These are phyloP conservation scores for Lipomyces yamadae DNA, from an alignment of 805 yeast genomes.

Conservation along the genomic window DNA sequence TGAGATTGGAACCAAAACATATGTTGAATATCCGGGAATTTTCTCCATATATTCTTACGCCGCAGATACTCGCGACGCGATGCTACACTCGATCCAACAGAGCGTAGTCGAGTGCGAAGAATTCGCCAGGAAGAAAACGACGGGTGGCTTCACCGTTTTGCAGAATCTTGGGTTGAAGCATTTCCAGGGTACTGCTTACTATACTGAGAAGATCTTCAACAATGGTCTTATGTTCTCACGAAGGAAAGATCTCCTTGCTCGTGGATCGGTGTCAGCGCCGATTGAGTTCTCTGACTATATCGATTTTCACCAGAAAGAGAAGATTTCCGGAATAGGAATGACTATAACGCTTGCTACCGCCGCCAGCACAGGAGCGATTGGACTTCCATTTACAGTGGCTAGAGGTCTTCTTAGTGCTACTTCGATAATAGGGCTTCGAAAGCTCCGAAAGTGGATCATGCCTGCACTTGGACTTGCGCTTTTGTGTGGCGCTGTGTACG, in stretches of 20 bases:
- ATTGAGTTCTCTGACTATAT: conserved; percentile 75
- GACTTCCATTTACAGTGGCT: conserved; percentile 27
- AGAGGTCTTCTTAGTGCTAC: conserved; percentile 16
- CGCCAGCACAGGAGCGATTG: conserved; percentile 32
- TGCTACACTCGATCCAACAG: conserved; percentile 67
- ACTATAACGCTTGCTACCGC: conserved; percentile 36
- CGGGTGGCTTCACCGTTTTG: conserved; percentile 63
- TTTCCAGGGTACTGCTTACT: conserved; percentile 59
- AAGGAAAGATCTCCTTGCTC: conserved; percentile 61
- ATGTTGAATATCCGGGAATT: conserved; percentile 64
- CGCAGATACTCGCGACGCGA: conserved; percentile 64
- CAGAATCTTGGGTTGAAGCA: conserved; percentile 63
- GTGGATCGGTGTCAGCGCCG: conserved; percentile 47
- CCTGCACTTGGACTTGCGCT: conserved; percentile 60
- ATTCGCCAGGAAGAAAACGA: conserved; percentile 66
- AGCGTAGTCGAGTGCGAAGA: conserved; percentile 70
- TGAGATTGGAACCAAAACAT: conserved; percentile 56
- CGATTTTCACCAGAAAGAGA: conserved; percentile 50
- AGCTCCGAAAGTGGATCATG: conserved; percentile 52
- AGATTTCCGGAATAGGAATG: conserved; percentile 34
- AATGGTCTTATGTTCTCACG: conserved; percentile 84
- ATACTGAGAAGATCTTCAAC: conserved; percentile 65
- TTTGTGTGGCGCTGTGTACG: conserved; percentile 61
- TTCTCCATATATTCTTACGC: conserved; percentile 73
- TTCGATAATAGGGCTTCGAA: conserved; percentile 18